Evolutionary conservation across 768 basidiomycete genomes (phyloP).

Genomic region (Tulasnella sp.): DNA sequence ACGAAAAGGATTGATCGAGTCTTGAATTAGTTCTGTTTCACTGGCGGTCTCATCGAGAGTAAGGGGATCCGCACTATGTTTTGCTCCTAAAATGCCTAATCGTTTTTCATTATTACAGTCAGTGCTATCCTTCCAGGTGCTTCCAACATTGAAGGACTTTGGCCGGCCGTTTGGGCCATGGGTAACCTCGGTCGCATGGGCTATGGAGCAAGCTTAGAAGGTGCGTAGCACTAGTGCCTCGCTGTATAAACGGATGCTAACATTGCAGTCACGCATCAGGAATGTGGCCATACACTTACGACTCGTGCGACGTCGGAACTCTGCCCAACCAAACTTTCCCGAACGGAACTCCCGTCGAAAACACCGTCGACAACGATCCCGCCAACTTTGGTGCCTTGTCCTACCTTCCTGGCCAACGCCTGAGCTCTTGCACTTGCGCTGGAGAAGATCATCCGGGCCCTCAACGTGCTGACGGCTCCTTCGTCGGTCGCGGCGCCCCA

Average conservation of each 20-base stretch:
- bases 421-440: constrained; percentile 84
- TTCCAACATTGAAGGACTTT: constrained; percentile 59
- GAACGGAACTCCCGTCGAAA: constrained; percentile 59
- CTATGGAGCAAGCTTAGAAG: constrained; percentile 79
- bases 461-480: constrained; percentile 67
- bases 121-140: constrained; percentile 72
- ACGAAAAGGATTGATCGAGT: constrained; percentile 49
- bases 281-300: constrained; percentile 59
- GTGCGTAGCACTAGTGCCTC: constrained; percentile 39
- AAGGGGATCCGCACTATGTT: not conserved
- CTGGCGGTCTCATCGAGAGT: constrained; percentile 72
- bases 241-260: not conserved
- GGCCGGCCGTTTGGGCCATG: constrained; percentile 70
- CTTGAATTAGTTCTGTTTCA: constrained; percentile 90
- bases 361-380: constrained; percentile 59
- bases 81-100: not conserved
- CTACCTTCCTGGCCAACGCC: constrained; percentile 80
- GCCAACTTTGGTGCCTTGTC: constrained; percentile 56
- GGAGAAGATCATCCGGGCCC: constrained; percentile 89
- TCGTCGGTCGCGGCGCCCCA: constrained; percentile 75
- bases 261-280: constrained; percentile 41
- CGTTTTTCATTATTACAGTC: constrained; percentile 37
- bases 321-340: constrained; percentile 66
- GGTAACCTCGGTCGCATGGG: constrained; percentile 86
- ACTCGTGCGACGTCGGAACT: constrained; percentile 86